Percentiles rank a stretch among this genome's conserved stretches.
phyloP scores from a whole-genome alignment of 176 grass and related monocot species.

The Cenchrus fungigraminus region DNA sequence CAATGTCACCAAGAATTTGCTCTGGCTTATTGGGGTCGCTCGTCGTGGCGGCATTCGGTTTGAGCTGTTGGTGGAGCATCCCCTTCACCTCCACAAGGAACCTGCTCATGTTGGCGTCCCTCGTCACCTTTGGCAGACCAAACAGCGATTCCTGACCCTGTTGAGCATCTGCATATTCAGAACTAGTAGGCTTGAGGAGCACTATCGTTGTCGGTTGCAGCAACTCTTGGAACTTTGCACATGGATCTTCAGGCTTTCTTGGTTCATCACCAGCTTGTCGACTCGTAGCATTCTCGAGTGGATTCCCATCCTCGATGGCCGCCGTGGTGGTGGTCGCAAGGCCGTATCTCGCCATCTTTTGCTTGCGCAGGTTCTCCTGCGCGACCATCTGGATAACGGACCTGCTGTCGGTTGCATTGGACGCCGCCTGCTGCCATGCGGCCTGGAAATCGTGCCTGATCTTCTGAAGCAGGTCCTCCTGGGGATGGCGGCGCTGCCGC shows the following conservation, averaged over 20 bases:
- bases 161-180: slow-evolving; percentile 7
- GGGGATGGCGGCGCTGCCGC: slow-evolving; percentile 57
- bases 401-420: background rate
- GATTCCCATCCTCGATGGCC: background rate
- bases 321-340: slow-evolving; percentile 3
- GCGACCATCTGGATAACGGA: slow-evolving; percentile 56
- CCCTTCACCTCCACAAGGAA: slow-evolving; percentile 77
- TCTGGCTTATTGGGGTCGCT: slow-evolving; percentile 24
- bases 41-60: slow-evolving; percentile 22
- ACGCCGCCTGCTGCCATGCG: too few species aligned
- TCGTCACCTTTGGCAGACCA: slow-evolving; percentile 43
- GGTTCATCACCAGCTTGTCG: background rate
- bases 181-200: slow-evolving; percentile 60
- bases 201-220: slow-evolving; percentile 53
- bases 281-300: background rate
- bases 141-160: background rate
- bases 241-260: background rate
- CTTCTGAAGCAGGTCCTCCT: slow-evolving; percentile 68
- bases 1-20: slow-evolving; percentile 54
- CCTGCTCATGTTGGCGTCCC: slow-evolving; percentile 53
- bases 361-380: slow-evolving; percentile 67
- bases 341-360: slow-evolving; percentile 69
- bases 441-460: slow-evolving; percentile 76
- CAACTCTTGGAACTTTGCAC: background rate
- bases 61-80: slow-evolving; percentile 49